Conservation (phyloP, 2,329 filamentous ascomycete species). For the Beauveria scarabaeidicola region DNA sequence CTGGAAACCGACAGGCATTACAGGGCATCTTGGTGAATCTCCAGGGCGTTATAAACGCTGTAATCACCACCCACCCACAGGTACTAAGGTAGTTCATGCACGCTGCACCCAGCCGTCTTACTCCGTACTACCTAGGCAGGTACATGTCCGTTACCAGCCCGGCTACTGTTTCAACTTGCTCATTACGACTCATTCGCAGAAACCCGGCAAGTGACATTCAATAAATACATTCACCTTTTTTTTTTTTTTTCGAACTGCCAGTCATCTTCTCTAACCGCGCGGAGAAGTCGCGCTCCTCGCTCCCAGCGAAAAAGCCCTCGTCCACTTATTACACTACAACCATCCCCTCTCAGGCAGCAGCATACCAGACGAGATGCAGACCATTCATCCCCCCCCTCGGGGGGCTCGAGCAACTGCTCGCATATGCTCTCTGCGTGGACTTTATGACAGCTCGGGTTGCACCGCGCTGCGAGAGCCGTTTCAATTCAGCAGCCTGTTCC, state of each 20-base stretch:
- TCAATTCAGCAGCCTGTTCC: background rate
- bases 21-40: background rate
- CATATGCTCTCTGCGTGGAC: background rate
- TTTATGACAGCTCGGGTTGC: background rate
- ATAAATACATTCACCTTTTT: too few relatives aligned
- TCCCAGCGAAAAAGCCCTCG: background rate
- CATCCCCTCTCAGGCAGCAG: background rate
- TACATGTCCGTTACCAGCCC: background rate
- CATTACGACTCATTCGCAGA: too few relatives aligned
- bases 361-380: background rate
- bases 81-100: conserved; percentile 1
- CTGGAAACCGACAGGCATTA: background rate
- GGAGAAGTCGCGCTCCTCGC: too few relatives aligned
- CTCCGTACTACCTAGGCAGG: background rate
- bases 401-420: background rate
- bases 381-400: background rate
- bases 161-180: background rate
- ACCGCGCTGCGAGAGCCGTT: background rate
- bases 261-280: too few relatives aligned
- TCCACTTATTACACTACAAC: background rate
- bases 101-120: background rate
- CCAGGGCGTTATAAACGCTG: background rate
- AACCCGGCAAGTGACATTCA: too few relatives aligned
- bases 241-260: too few relatives aligned
- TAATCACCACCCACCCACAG: background rate